Conservation (phyloP, 2,329 filamentous ascomycete species). For the Metarhizium anisopliae region DNA sequence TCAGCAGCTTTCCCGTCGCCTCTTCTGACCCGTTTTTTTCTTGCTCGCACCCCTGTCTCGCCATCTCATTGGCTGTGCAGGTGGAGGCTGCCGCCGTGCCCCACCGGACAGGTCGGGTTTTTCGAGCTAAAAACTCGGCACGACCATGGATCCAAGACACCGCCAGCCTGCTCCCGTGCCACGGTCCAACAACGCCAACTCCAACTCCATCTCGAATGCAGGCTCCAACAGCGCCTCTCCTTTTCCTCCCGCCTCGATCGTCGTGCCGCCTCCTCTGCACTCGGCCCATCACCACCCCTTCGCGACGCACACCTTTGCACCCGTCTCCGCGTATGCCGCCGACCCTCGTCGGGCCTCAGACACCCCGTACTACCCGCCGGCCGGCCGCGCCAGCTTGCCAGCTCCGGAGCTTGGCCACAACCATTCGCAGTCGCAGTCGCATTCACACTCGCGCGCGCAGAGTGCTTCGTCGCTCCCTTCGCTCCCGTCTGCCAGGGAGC, state of each 20-base stretch:
- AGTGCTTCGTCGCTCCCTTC: conserved; percentile 37
- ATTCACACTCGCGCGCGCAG: conserved; percentile 28
- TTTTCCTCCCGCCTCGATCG: conserved; percentile 2
- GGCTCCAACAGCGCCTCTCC: conserved; percentile 2
- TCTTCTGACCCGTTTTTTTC: neutral
- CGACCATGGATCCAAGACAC: conserved; percentile 23
- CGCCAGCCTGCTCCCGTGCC: conserved; percentile 12
- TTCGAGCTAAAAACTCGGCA: conserved; percentile 26
- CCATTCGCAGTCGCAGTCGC: neutral
- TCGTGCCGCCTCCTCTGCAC: conserved; percentile 4
- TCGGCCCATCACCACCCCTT: conserved; percentile 5
- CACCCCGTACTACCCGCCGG: conserved; percentile 30
- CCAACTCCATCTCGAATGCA: conserved; percentile 1
- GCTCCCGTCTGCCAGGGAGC: conserved; percentile 26
- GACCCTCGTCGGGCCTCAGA: conserved; percentile 32
- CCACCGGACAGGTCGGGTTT: conserved; percentile 14
- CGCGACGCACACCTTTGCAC: conserved; percentile 2
- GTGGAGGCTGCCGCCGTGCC: conserved; percentile 2
- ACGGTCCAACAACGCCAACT: conserved; percentile 2
- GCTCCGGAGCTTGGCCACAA: conserved; percentile 18
- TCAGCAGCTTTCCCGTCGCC: neutral
- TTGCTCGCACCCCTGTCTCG: neutral
- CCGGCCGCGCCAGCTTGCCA: conserved; percentile 20
- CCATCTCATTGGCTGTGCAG: neutral
- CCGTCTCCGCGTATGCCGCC: conserved; percentile 19